These are phyloP conservation scores for Arthroderma sp. DNA, from an alignment of 2,329 filamentous ascomycete genomes.

Conservation along the genomic window DNA sequence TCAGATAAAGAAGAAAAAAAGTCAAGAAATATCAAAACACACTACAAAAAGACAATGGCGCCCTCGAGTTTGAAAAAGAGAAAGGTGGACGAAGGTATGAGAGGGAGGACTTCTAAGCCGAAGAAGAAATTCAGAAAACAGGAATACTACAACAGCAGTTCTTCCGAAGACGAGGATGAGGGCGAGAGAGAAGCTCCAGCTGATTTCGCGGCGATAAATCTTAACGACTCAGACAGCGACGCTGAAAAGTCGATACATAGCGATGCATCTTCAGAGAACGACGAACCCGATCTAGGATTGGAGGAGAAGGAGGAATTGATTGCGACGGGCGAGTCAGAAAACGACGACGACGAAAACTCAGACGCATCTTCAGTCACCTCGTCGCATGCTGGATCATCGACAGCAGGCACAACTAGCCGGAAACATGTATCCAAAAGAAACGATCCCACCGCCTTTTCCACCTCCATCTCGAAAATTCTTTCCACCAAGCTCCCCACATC, in stretches of 20 bases:
- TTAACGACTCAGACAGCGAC: conserved; percentile 11
- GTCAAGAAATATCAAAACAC: neutral
- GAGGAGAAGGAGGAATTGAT: conserved; percentile 23
- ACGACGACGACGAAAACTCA: conserved; percentile 20
- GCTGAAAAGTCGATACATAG: conserved; percentile 16
- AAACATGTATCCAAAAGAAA: conserved; percentile 57
- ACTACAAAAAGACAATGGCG: conserved; percentile 26
- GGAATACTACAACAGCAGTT: conserved; percentile 50
- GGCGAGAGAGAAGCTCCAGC: conserved; percentile 36
- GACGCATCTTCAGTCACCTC: conserved; percentile 25
- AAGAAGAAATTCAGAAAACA: conserved; percentile 53
- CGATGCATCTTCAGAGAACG: conserved; percentile 17
- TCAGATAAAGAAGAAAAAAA: neutral
- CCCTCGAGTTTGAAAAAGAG: conserved; percentile 39
- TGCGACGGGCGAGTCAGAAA: conserved; percentile 14
- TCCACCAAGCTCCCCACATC: conserved; percentile 73
- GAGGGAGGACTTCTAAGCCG: conserved; percentile 40
- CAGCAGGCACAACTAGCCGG: conserved; percentile 24
- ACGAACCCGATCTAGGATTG: neutral
- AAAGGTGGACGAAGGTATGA: conserved; percentile 48
- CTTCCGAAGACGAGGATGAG: conserved; percentile 47
- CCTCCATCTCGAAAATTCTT: conserved; percentile 85
- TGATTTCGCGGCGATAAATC: conserved; percentile 14
- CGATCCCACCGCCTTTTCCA: conserved; percentile 82
- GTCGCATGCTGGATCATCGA: conserved; percentile 30